Evolutionary conservation across 2,329 filamentous ascomycete genomes (phyloP), one percentile per base, ranked within the genome.

Genomic region (Sphaerulina vaccinii): DNA sequence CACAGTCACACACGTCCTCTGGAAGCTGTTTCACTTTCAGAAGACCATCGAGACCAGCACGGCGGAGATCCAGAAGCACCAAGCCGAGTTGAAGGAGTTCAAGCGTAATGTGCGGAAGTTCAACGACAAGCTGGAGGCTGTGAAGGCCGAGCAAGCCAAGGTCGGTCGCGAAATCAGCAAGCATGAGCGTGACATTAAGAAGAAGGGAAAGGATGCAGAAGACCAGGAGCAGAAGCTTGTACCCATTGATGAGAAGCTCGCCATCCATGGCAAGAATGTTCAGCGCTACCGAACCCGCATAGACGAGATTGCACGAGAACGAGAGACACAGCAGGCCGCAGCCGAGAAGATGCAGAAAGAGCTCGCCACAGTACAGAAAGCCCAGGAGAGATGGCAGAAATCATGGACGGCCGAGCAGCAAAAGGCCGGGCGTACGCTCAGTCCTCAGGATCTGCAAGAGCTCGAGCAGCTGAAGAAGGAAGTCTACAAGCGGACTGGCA

Each of bases 21-120:
- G 92, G 92, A 97, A 96, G 72, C 79, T 99, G 1, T 97, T 90
- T 69, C 90, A 96, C 66, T 95, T 95, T 68, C 92, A 99, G 70
- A 87, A 86, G 52, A 82, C 90, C 23, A 96, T 99, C 76, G 89
- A 96, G 62, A 87, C 92, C 62, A 96, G 93, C 19, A 91, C 87
- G 61, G 84, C 84, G 38, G 86, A 93, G 64, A 99, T 99, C 52
- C 86, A 92, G 64, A 90, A 88, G 62, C 90, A 96, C 63, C 91
- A 97, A 65, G 90, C 96, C 66, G 91, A 97, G 62, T 78, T 99
- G 16, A 95, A 95, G 69, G 92, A 97, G 70, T 88, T 90, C 67
- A 85, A 88, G 46, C 88, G 93, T 41, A 90, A 89, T 29, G 86
- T 96, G 16, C 88, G 95, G 64, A 84, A 88, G 49, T 95, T 88